Evolutionary conservation across 306 rosid species (phyloP), one percentile per base, ranked within the genome.

Genomic region (Prunus mume): DNA sequence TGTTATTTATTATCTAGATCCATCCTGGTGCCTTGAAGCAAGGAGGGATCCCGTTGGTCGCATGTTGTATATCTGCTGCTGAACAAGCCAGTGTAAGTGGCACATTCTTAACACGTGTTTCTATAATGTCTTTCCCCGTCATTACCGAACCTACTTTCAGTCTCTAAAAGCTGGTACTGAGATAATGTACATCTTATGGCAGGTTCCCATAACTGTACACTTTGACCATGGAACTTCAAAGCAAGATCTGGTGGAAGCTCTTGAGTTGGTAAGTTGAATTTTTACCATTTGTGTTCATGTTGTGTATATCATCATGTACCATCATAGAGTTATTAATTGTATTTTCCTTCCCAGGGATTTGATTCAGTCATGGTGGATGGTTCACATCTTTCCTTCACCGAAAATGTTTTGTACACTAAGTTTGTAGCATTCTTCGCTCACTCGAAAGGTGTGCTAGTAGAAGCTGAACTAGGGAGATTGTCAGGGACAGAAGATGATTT

Each of bases 401-500:
- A 94, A 72, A 94, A 94, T 82, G 83, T 86, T 30, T 80, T 85
- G 56, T 90, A 86, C 86, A 91, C 98, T 28, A 91, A 89, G 85
- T 87, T 88, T 57, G 85, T 94, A 80, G 75, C 98, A 45, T 65
- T 51, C 14, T 73, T 94, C 86, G 97, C 98, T 84, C 93, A 83
- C 83, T 74, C 96, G 69, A 91, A 86, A 63, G 89, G 86, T 71
- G 84, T 90, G 87, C 77, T 94, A 70, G 98, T 91, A 52, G 98
- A 94, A 87, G 97, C 98, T 78, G 98, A 94, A 85, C 81, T 94
- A 11, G 98, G 97, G 80, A 90, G 97, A 74, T 83, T 94, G 85
- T 91, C 98, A 11, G 98, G 98, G 77, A 91, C 98, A 55, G 98
- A 94, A 85, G 98, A 94, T 80, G 97, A 85, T 83, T 85, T 90